Conservation (phyloP, 345 rosid genomes). For the Rubroshorea leprosula region DNA sequence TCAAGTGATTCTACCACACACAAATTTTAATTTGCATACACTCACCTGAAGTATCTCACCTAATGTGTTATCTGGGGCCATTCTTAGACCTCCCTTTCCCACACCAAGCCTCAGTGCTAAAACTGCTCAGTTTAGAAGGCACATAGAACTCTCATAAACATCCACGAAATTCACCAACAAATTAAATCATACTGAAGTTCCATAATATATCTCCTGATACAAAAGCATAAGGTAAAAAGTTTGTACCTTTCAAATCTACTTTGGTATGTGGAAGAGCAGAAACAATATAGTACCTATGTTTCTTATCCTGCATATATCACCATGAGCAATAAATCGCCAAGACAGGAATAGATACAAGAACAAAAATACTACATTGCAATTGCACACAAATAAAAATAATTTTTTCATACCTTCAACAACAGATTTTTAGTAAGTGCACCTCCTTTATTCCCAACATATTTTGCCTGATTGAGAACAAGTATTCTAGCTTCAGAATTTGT, state of each 20-base stretch:
- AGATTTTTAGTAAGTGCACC: slow-evolving; percentile 78
- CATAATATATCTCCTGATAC: too few species aligned
- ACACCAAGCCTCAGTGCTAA: slow-evolving; percentile 91
- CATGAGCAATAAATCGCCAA: slow-evolving; percentile 1
- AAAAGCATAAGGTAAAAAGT: background rate
- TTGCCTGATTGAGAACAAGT: slow-evolving; percentile 41
- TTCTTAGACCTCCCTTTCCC: slow-evolving; percentile 88
- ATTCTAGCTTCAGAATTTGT: slow-evolving; percentile 9
- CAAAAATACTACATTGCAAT: too few species aligned
- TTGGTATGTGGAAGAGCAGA: slow-evolving; percentile 73
- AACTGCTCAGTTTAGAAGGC: slow-evolving; percentile 47
- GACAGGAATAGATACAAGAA: background rate
- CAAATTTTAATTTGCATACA: slow-evolving; percentile 12
- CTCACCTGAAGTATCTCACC: slow-evolving; percentile 73
- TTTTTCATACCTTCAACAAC: slow-evolving; percentile 65
- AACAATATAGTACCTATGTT: slow-evolving; percentile 65
- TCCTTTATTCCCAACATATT: slow-evolving; percentile 58
- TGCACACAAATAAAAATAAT: background rate
- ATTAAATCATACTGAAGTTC: background rate
- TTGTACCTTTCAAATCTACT: slow-evolving; percentile 78
- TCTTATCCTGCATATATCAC: slow-evolving; percentile 65
- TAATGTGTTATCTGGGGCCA: slow-evolving; percentile 93
- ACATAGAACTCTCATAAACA: slow-evolving; percentile 32
- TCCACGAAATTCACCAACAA: too few species aligned
- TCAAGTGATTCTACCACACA: background rate